These are phyloP conservation scores for Cladorrhinum samala DNA, from an alignment of 495 filamentous ascomycete species.

Conservation along the genomic window DNA sequence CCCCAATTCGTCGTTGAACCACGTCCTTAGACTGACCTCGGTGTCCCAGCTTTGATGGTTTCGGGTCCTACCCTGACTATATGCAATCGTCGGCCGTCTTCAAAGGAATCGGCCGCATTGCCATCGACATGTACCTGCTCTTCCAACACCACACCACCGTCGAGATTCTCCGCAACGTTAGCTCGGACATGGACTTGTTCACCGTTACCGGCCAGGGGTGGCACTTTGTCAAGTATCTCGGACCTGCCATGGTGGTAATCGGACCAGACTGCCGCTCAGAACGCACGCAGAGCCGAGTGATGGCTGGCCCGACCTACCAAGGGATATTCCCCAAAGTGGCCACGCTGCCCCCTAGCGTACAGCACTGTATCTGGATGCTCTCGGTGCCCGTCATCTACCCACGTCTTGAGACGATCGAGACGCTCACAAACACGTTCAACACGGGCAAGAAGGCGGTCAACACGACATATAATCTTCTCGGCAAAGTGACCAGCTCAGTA, in stretches of 20 bases:
- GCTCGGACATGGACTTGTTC: constrained; percentile 84
- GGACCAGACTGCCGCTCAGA: constrained; percentile 90
- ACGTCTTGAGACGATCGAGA: constrained; percentile 82
- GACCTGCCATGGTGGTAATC: constrained; percentile 82
- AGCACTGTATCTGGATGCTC: constrained; percentile 94
- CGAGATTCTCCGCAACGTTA: constrained; percentile 82
- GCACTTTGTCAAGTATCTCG: constrained; percentile 97
- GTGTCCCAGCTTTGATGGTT: constrained; percentile 80
- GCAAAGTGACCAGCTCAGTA: constrained; percentile 88
- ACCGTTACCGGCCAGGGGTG: constrained; percentile 94
- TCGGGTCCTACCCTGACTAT: constrained; percentile 92
- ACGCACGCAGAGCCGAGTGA: constrained; percentile 80
- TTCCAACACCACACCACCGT: constrained; percentile 98
- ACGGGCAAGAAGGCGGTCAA: constrained; percentile 95
- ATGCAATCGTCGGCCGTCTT: constrained; percentile 98
- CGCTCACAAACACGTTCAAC: constrained; percentile 80
- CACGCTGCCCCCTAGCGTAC: constrained; percentile 82
- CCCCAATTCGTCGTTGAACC: background rate
- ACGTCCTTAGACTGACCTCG: constrained; percentile 18
- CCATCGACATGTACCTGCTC: constrained; percentile 98
- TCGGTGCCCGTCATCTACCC: constrained; percentile 89
- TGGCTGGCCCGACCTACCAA: constrained; percentile 95
- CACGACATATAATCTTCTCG: constrained; percentile 87
- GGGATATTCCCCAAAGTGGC: constrained; percentile 94
- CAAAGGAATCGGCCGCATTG: constrained; percentile 94